These are phyloP conservation scores for Xylaria intraflava DNA, from an alignment of 495 filamentous ascomycete genomes.

Conservation along the genomic window DNA sequence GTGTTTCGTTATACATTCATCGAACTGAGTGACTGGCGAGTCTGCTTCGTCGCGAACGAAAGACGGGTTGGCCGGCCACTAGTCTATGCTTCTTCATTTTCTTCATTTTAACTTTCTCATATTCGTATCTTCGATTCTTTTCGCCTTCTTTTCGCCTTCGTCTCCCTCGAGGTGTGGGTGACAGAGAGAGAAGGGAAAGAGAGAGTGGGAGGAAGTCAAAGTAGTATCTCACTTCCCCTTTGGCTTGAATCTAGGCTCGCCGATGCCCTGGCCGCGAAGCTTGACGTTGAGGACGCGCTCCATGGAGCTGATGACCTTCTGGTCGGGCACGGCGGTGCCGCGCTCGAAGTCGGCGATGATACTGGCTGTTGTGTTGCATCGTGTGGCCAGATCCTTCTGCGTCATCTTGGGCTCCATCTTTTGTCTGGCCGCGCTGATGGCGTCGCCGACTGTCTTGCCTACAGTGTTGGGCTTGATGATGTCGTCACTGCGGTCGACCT, in stretches of 20 bases:
- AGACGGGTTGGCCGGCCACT: background rate
- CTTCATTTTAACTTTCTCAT: background rate
- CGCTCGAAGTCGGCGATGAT: slow-evolving; percentile 82
- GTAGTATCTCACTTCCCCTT: slow-evolving; percentile 42
- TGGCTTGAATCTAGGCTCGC: slow-evolving; percentile 65
- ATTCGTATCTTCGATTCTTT: background rate
- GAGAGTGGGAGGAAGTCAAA: background rate
- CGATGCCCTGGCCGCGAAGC: slow-evolving; percentile 71
- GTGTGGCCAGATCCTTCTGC: slow-evolving; percentile 92
- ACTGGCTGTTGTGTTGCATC: slow-evolving; percentile 79
- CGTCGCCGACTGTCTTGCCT: slow-evolving; percentile 69
- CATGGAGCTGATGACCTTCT: slow-evolving; percentile 74
- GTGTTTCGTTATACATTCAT: background rate
- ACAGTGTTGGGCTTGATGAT: slow-evolving; percentile 94
- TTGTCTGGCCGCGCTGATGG: slow-evolving; percentile 66
- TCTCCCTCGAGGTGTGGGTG: background rate
- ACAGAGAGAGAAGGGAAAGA: background rate
- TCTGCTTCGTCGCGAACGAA: background rate
- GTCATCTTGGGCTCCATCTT: slow-evolving; percentile 82
- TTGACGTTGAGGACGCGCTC: slow-evolving; percentile 82
- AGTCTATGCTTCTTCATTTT: background rate
- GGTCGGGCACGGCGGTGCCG: slow-evolving; percentile 72
- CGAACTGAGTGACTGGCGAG: background rate
- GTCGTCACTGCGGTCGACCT: slow-evolving; percentile 96
- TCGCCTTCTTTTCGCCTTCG: background rate